These are phyloP conservation scores for Bonnemaisonia californica DNA, from an alignment of 31 red algal species.

Conservation along the genomic window DNA sequence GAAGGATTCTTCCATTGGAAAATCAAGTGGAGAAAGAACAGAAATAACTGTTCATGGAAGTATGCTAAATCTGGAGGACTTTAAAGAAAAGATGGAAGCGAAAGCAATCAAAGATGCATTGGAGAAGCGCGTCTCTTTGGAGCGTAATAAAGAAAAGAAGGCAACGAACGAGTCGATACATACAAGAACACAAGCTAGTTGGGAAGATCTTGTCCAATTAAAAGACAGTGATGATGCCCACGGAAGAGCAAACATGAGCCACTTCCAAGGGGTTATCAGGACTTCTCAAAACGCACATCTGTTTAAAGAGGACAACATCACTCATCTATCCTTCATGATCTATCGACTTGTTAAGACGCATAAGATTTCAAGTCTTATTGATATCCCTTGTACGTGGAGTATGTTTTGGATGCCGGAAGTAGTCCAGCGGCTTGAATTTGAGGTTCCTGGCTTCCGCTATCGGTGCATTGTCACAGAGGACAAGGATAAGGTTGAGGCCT, in stretches of 20 bases:
- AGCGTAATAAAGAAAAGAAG: not conserved
- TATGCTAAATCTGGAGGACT: slow-evolving; percentile 32
- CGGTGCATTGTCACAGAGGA: slow-evolving; percentile 56
- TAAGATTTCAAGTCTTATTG: slow-evolving; percentile 50
- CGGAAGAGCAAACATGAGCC: too few species aligned
- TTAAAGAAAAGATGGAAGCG: slow-evolving; percentile 22
- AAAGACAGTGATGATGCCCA: too few species aligned
- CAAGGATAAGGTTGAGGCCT: slow-evolving; percentile 29
- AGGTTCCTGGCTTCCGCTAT: slow-evolving; percentile 64
- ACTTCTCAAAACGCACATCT: slow-evolving; percentile 40
- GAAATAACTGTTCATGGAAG: slow-evolving; percentile 3
- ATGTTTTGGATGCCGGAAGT: slow-evolving; percentile 76
- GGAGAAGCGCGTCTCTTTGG: slow-evolving; percentile 22
- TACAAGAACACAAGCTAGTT: not conserved
- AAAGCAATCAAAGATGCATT: slow-evolving; percentile 47
- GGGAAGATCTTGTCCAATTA: too few species aligned
- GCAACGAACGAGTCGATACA: not conserved
- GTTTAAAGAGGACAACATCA: slow-evolving; percentile 58
- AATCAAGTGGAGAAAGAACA: not conserved
- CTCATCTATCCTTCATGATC: slow-evolving; percentile 72
- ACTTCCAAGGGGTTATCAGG: slow-evolving; percentile 46
- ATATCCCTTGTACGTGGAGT: slow-evolving; percentile 59
- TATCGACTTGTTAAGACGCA: slow-evolving; percentile 60
- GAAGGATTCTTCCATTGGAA: not conserved
- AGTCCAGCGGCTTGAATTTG: slow-evolving; percentile 63